Base-by-base conservation (phyloP, 139 green algal species). In the Axilococcus clingmanii region DNA sequence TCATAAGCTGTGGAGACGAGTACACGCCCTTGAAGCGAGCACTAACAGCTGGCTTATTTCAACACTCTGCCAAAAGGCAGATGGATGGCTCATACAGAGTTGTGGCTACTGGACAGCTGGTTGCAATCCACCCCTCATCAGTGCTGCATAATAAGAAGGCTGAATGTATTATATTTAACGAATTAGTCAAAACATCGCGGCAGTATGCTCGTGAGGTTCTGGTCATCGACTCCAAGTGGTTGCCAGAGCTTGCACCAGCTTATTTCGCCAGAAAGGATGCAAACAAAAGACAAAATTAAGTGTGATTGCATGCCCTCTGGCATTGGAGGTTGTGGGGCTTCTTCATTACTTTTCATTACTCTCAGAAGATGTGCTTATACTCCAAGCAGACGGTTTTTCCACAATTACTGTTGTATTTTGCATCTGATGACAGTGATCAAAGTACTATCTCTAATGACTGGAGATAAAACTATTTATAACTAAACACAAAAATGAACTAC, bases 61-160 rank as follows among this genome's bases (percentile, higher is more conserved):
- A 72, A 1, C 71, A 94, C 38, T 79, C 80, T 4, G 87, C 87
- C 17, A 66, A 66, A 29, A 61, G 55, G 32, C 78, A 86, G 61
- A 45, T 71, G 4, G 78, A 89, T 38, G 77, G 72, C 65, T 78
- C 49, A 4, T 95, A 89, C 64, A 62, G 60, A 33, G 61, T 94
- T 29, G 46, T 93, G 20, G 66, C 70, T 14, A 86, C 75, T 0
- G 65, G 76, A 3, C 79, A 88, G 40, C 29, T 51, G 37, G 75
- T 94, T 30, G 53, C 55, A 36, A 55, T 95, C n/a, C 87, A 95
- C 71, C 87, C 87, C 7, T 86, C 71, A 19, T 84, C 67, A 1
- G 80, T 89, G 30, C 72, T 95, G 22, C 46, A 57, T 33, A 59
- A 66, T 22, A 59, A 57, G 25, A 66, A 71, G 48, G 65, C 78